These are phyloP conservation scores for Biscogniauxia sp. DNA, from an alignment of 2,329 filamentous ascomycete genomes.

Conservation along the genomic window DNA sequence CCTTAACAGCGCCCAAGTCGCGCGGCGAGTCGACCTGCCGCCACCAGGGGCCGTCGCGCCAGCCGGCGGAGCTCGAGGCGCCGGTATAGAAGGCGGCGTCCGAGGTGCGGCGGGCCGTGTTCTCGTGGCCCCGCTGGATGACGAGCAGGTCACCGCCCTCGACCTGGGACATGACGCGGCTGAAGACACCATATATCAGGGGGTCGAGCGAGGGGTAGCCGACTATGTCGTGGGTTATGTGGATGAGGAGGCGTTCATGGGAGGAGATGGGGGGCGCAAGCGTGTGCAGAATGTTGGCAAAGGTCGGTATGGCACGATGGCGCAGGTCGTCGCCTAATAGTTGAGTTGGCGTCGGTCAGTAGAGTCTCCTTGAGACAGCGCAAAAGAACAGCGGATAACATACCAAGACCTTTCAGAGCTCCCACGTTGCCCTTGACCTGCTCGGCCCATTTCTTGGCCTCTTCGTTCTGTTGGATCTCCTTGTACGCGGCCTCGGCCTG, in stretches of 20 bases:
- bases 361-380: not conserved
- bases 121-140: slow-evolving; percentile 89
- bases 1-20: slow-evolving; percentile 76
- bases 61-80: slow-evolving; percentile 52
- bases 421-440: slow-evolving; percentile 89
- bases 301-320: slow-evolving; percentile 85
- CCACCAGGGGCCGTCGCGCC: slow-evolving; percentile 98
- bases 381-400: slow-evolving; percentile 22
- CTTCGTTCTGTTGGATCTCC: slow-evolving; percentile 93
- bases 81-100: slow-evolving; percentile 53
- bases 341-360: slow-evolving; percentile 2
- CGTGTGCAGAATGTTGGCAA: slow-evolving; percentile 91
- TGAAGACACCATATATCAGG: slow-evolving; percentile 87
- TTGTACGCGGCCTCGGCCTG: slow-evolving; percentile 91
- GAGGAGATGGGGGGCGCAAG: slow-evolving; percentile 95
- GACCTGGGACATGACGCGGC: slow-evolving; percentile 96
- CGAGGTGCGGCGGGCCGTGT: slow-evolving; percentile 64
- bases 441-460: slow-evolving; percentile 93
- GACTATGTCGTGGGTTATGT: slow-evolving; percentile 93
- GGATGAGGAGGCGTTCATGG: slow-evolving; percentile 94
- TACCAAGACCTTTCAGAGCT: slow-evolving; percentile 73
- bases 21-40: slow-evolving; percentile 67
- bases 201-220: slow-evolving; percentile 94
- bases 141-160: slow-evolving; percentile 95
- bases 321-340: slow-evolving; percentile 77